Evolutionary conservation across 495 filamentous ascomycete genomes (phyloP).

Genomic region (Talaromyces liani): DNA sequence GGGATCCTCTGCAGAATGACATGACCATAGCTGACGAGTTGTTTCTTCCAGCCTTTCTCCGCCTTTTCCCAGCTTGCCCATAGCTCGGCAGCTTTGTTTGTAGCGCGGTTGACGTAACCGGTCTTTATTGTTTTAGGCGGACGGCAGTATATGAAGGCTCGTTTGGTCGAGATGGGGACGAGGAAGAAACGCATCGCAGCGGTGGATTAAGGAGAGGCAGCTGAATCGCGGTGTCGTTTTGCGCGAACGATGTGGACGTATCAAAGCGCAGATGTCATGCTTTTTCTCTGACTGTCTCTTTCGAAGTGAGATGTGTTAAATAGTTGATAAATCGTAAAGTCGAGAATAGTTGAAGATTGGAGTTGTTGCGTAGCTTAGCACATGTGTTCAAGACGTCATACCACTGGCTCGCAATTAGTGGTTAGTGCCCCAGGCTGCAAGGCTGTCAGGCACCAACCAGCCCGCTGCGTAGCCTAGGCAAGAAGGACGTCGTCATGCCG

Average conservation of each 20-base stretch:
- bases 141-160: conserved; percentile 90
- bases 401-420: conserved; percentile 5
- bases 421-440: neutral
- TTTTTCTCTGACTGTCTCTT: neutral
- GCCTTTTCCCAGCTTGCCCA: conserved; percentile 84
- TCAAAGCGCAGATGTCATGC: neutral
- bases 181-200: conserved; percentile 85
- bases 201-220: neutral
- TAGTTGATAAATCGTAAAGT: neutral
- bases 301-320: neutral
- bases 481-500: neutral
- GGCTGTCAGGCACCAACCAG: neutral
- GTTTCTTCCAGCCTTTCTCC: conserved; percentile 79
- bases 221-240: neutral
- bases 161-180: conserved; percentile 84
- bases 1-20: conserved; percentile 76
- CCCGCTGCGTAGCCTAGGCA: neutral
- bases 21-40: conserved; percentile 80
- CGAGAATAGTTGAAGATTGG: neutral
- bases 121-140: conserved; percentile 47
- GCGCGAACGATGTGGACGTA: neutral
- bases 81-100: conserved; percentile 58
- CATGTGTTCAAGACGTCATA: conserved; percentile 9
- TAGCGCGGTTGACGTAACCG: conserved; percentile 53
- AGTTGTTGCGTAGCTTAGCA: neutral